Base-by-base conservation (phyloP, 352 stramenopile genomes). In the Phytophthora cryptogea region DNA sequence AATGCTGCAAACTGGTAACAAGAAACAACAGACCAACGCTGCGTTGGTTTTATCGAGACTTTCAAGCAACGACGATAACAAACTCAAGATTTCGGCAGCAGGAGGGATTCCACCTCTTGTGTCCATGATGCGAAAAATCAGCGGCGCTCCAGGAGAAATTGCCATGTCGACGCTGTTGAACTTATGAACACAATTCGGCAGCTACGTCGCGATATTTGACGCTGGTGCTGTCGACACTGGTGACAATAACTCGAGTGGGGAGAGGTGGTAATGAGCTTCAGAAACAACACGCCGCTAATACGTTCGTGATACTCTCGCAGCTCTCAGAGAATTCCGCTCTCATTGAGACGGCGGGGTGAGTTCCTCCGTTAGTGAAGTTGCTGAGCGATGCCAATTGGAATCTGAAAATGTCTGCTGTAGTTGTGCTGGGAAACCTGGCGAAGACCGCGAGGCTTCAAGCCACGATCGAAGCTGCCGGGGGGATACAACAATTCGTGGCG, bases 271-370 rank as follows among this genome's bases (percentile, higher is more conserved):
- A 33, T 8, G 61, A 43, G 5, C 41, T 45, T 20, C 61, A 23
- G n/a, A 65, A 46, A 60, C 41, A 65, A 8, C 35, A 43, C 11
- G 35, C 54, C 16, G 40, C 27, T 40, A 42, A 35, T 8, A 17
- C 36, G 5, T 28, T 69, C 33, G 44, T 26, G 40, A 69, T 55
- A 39, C 23, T 69, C 5, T 69, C 61, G 6, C 47, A 41, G 46
- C 5, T 32, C n/a, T 14, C 35, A 28, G 39, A 59, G 26, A 51
- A 60, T 42, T 17, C 41, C 42, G 26, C 14, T 13, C 14, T n/a
- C n/a, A 63, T 70, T 37, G 37, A 33, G 36, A n/a, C 20, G 9
- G 43, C 31, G 1, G 53, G 60, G 1, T 32, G 30, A 10, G 55
- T 63, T 39, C 35, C 32, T 11, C 46, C 41, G 5, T 33, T 68